Base-by-base conservation (phyloP, 345 rosid genomes). In the Carallia brachiata region DNA sequence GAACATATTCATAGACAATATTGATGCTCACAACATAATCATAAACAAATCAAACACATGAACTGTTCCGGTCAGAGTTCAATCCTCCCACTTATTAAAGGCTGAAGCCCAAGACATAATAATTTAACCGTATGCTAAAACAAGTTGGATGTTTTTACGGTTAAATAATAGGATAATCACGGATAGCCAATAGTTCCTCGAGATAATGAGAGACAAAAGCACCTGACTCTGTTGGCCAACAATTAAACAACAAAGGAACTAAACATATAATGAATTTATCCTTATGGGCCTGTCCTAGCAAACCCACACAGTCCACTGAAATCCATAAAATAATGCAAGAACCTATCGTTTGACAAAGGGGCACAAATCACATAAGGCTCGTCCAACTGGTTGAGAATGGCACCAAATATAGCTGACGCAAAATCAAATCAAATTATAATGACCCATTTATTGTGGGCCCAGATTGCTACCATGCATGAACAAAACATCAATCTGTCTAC, bases 161-260 rank as follows among this genome's bases (percentile, higher is more conserved):
- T 72, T 60, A 76, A 66, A 62, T 18, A 71, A 61, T 50, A 61
- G 75, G 44, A 65, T 28, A 71, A 75, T 68, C 70, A 72, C 67
- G 78, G 79, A 77, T 79, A 69, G 80, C 84, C 78, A 78, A 81
- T 44, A 75, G 80, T 78, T 70, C 71, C 87, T 68, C 72, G 70
- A 83, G 80, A 81, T 82, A 75, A 68, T 67, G 66, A 64, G 68
- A 61, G 55, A 78, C 75, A 65, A 62, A 59, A 70, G 52, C 81
- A 69, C 69, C 73, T 59, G 70, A 37, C 61, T 13, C 50, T 50
- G 30, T 47, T 62, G 70, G 56, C 52, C 30, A 36, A 65, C 19
- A 73, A 27, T 19, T 56, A 56, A 23, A 59, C 19, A 52, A 62
- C 8, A n/a, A 69, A 39, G 34, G 39, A 57, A 72, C 3, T 55